Base-by-base conservation (phyloP, 345 rosid genomes). In the Camelina hispida region DNA sequence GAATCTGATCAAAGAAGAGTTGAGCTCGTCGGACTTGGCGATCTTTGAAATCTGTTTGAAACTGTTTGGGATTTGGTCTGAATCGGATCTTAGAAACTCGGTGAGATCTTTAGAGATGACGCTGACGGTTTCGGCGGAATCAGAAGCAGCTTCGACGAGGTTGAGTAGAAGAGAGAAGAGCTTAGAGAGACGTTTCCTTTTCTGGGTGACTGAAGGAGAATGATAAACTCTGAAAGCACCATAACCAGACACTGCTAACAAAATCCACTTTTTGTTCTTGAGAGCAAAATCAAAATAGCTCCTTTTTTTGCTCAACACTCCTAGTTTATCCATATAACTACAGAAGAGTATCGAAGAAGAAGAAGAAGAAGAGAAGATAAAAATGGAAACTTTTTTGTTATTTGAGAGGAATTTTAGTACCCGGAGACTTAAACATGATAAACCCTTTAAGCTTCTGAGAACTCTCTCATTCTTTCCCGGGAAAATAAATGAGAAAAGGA, bases 21-120 rank as follows among this genome's bases (percentile, higher is more conserved):
- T 83, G 55, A 89, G 83, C 77, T 91, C 97, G 3, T 80, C 68
- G 3, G 95, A 91, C 57, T 58, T 77, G 0, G 84, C 80, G 52
- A 91, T 71, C 76, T 89, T 89, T 1, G 87, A 85, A 55, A 91
- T 85, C 79, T 91, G 97, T 64, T 83, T 90, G 18, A 90, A 73
- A 72, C 91, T 88, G 47, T 77, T 88, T 1, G 97, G 95, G 40
- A 88, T 84, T 78, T 84, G 84, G 66, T 94, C 91, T 1, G 88
- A 87, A 25, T 88, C 85, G 23, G 97, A 91, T 66, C 64, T 80
- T 47, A 87, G 81, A 68, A 86, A 89, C 28, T 46, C 76, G 10
- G 84, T 84, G 15, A 88, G 78, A 66, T 94, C 96, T 14, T 71
- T 87, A 0, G 91, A 71, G 57, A 94, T 78, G 8, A 87, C 48